phyloP scores from a whole-genome alignment of 106 monocot species.

The Acanthochlamys bracteata region DNA sequence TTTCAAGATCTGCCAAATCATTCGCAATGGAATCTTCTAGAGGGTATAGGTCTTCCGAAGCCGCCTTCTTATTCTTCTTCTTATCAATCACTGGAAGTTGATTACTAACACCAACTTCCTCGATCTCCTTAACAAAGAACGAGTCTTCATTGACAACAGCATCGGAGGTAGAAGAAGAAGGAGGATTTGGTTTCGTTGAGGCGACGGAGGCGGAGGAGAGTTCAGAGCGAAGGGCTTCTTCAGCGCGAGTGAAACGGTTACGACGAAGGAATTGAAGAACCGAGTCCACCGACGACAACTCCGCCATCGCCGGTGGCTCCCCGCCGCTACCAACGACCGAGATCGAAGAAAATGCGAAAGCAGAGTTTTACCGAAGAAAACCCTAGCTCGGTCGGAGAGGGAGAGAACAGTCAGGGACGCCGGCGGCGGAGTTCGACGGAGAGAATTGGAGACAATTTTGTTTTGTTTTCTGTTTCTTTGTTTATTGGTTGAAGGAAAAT shows the following conservation, averaged over 20 bases:
- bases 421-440: too few relatives aligned
- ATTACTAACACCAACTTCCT: constrained; percentile 24
- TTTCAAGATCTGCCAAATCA: constrained; percentile 48
- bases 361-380: neutral
- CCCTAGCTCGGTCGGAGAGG: neutral
- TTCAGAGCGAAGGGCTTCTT: constrained; percentile 81
- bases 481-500: too few relatives aligned
- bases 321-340: neutral
- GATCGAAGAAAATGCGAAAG: neutral
- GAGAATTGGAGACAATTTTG: too few relatives aligned
- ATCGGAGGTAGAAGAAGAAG: neutral
- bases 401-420: neutral
- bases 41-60: constrained; percentile 69
- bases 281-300: constrained; percentile 60
- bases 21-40: constrained; percentile 22
- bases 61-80: constrained; percentile 33
- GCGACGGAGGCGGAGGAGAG: constrained; percentile 26
- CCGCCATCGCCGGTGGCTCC: constrained; percentile 31
- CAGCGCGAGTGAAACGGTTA: constrained; percentile 70
- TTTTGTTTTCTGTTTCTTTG: too few relatives aligned
- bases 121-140: constrained; percentile 92
- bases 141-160: constrained; percentile 45
- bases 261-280: constrained; percentile 76
- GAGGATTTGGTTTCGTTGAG: constrained; percentile 2
- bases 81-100: constrained; percentile 19